Conservation (phyloP, 2,329 filamentous ascomycete species). For the Colletotrichum spinosum region DNA sequence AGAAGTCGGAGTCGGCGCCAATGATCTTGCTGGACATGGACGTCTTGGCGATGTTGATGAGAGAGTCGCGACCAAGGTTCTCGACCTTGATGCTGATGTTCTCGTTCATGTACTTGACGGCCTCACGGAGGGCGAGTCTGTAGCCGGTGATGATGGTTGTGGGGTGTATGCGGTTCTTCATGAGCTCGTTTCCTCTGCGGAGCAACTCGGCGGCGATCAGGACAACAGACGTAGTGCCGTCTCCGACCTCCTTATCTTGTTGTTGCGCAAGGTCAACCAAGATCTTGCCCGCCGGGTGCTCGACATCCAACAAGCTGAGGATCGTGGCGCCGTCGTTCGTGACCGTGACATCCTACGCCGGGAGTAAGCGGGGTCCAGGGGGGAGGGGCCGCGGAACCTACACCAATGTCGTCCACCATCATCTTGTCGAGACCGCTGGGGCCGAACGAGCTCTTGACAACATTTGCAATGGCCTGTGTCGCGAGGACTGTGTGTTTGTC, state of each 20-base stretch:
- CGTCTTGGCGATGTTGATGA: slow-evolving; percentile 96
- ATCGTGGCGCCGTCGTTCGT: slow-evolving; percentile 99
- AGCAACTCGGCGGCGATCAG: slow-evolving; percentile 96
- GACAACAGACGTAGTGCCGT: slow-evolving; percentile 97
- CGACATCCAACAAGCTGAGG: slow-evolving; percentile 92
- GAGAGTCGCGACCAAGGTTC: slow-evolving; percentile 86
- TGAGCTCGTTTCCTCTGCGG: slow-evolving; percentile 93
- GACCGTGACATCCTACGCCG: slow-evolving; percentile 87
- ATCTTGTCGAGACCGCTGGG: slow-evolving; percentile 99
- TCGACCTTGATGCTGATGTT: slow-evolving; percentile 98
- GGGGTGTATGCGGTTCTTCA: slow-evolving; percentile 99
- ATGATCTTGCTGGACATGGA: slow-evolving; percentile 99
- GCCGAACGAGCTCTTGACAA: slow-evolving; percentile 98
- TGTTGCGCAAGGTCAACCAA: slow-evolving; percentile 97
- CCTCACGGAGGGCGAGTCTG: slow-evolving; percentile 92
- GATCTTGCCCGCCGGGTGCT: slow-evolving; percentile 98
- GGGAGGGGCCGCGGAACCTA: slow-evolving; percentile 56
- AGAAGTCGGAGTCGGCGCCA: slow-evolving; percentile 94
- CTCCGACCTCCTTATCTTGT: slow-evolving; percentile 98
- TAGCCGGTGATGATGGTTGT: slow-evolving; percentile 99
- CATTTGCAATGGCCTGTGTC: slow-evolving; percentile 97
- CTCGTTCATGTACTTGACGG: slow-evolving; percentile 98
- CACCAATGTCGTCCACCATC: slow-evolving; percentile 99
- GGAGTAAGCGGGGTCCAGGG: slow-evolving; percentile 40
- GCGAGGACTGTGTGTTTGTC: slow-evolving; percentile 75